Conservation (phyloP, 2,329 filamentous ascomycete species). For the Periconia macrospinosa region DNA sequence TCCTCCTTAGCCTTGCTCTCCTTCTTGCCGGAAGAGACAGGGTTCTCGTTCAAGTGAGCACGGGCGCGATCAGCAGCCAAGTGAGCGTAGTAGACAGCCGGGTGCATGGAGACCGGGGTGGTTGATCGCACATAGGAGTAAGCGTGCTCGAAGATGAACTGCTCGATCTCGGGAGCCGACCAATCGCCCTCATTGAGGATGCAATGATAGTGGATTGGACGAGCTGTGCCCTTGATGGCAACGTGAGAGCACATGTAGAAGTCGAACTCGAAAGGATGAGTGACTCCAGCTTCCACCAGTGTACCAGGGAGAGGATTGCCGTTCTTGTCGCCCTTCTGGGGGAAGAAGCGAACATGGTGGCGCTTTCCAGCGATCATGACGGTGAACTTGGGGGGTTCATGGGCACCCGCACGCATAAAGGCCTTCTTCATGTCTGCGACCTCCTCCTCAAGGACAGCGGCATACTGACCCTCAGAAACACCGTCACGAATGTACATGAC, state of each 20-base stretch:
- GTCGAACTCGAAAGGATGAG: constrained; percentile 86
- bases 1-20: constrained; percentile 30
- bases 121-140: constrained; percentile 93
- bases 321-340: constrained; percentile 71
- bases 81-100: constrained; percentile 95
- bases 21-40: constrained; percentile 44
- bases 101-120: constrained; percentile 84
- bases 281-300: constrained; percentile 85
- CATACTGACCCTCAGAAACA: constrained; percentile 84
- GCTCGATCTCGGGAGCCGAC: constrained; percentile 70
- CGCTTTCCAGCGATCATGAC: constrained; percentile 91
- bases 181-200: constrained; percentile 78
- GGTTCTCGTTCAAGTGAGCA: constrained; percentile 64
- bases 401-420: constrained; percentile 50
- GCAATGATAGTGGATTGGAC: constrained; percentile 90
- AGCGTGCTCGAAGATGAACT: constrained; percentile 91
- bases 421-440: constrained; percentile 68
- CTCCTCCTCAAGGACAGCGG: constrained; percentile 77
- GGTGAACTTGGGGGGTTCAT: constrained; percentile 66
- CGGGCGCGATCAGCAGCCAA: constrained; percentile 79
- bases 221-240: constrained; percentile 91
- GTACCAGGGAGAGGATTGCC: constrained; percentile 84
- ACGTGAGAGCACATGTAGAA: constrained; percentile 74
- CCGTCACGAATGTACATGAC: constrained; percentile 94
- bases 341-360: constrained; percentile 93